Evolutionary conservation across 1,284 basidiomycete species (phyloP).

Genomic region (Pyrrhoderma lamaoense): DNA sequence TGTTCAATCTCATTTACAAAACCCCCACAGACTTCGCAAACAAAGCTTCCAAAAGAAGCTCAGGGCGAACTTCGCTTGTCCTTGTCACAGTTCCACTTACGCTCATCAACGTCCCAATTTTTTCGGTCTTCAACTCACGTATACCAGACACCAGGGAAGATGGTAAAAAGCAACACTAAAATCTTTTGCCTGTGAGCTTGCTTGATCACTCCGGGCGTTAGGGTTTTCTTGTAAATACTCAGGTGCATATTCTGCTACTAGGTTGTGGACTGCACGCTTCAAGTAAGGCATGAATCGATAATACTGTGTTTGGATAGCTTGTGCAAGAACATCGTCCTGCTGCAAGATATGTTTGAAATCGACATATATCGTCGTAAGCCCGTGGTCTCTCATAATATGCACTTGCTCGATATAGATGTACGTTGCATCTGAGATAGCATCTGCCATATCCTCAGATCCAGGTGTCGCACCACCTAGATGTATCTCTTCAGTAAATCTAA

Average conservation of each 20-base stretch:
- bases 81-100: slow-evolving; percentile 96
- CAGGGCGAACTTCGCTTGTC: slow-evolving; percentile 95
- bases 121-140: slow-evolving; percentile 88
- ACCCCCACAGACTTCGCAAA: slow-evolving; percentile 84
- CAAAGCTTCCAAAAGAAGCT: slow-evolving; percentile 92
- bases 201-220: slow-evolving; percentile 67
- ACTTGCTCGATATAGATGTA: slow-evolving; percentile 88
- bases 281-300: slow-evolving; percentile 96
- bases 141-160: slow-evolving; percentile 94
- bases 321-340: slow-evolving; percentile 86
- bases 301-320: slow-evolving; percentile 91
- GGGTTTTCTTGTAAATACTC: slow-evolving; percentile 92
- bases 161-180: slow-evolving; percentile 96
- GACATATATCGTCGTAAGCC: slow-evolving; percentile 92
- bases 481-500: slow-evolving; percentile 77
- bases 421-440: slow-evolving; percentile 52
- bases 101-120: slow-evolving; percentile 88
- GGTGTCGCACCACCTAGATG: slow-evolving; percentile 69
- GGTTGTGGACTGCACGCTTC: slow-evolving; percentile 81
- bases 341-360: slow-evolving; percentile 90
- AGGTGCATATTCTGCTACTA: slow-evolving; percentile 84
- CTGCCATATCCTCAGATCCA: slow-evolving; percentile 54
- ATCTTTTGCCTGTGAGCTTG: slow-evolving; percentile 86
- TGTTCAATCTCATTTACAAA: slow-evolving; percentile 95
- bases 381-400: slow-evolving; percentile 86